A percentile compares a stretch with the other conserved stretches of the same genome.
These are phyloP conservation scores for Huntiella decipiens DNA, from an alignment of 2,329 filamentous ascomycete genomes.

Conservation along the genomic window DNA sequence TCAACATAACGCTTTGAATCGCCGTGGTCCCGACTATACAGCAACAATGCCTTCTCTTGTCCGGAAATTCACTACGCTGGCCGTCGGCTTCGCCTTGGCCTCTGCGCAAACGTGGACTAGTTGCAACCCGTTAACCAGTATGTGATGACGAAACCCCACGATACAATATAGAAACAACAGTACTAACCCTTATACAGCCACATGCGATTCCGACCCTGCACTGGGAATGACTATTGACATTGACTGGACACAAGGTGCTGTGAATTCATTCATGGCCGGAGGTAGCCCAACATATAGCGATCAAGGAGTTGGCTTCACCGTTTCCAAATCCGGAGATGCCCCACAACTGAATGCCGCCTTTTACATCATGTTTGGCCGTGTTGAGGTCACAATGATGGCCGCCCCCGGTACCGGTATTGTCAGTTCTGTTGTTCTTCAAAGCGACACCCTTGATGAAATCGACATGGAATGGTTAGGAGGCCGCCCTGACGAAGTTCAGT, in stretches of 20 bases:
- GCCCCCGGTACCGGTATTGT: conserved; percentile 84
- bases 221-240: conserved; percentile 66
- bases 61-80: conserved; percentile 12
- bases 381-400: conserved; percentile 69
- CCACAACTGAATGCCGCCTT: conserved; percentile 78
- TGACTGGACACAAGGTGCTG: conserved; percentile 62
- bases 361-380: conserved; percentile 98
- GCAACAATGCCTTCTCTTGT: conserved; percentile 2
- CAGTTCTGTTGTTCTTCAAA: conserved; percentile 77
- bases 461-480: conserved; percentile 93
- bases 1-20: background rate
- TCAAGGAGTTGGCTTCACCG: conserved; percentile 66
- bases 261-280: conserved; percentile 57
- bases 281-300: conserved; percentile 50
- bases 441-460: conserved; percentile 85
- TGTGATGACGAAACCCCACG: conserved; percentile 9
- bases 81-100: conserved; percentile 14
- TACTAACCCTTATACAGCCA: conserved; percentile 19
- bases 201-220: conserved; percentile 58
- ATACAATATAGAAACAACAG: background rate
- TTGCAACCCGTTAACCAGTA: conserved; percentile 23
- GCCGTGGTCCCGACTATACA: too few relatives aligned
- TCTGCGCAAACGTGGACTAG: conserved; percentile 23
- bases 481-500: conserved; percentile 61
- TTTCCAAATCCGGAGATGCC: conserved; percentile 58